These are phyloP conservation scores for Eucalyptus marginata DNA, from an alignment of 345 rosid species.

Conservation along the genomic window DNA sequence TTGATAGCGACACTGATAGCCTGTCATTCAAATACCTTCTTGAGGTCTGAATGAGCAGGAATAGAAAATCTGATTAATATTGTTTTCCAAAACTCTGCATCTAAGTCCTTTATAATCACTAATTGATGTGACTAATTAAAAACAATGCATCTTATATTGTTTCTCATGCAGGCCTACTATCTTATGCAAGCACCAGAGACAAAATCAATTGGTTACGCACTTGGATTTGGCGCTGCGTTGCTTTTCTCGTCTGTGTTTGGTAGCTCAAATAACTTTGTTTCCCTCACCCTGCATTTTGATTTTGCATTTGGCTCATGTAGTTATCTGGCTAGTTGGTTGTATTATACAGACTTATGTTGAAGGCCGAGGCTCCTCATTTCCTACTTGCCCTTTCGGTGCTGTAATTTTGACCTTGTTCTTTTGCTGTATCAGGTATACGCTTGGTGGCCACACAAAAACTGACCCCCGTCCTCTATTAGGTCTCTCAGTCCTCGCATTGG, in stretches of 20 bases:
- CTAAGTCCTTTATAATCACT: not conserved
- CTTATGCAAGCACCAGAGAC: constrained; percentile 66
- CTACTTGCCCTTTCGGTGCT: not conserved
- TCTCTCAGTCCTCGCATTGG: constrained; percentile 42
- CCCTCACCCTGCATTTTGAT: not conserved
- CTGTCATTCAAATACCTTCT: not conserved
- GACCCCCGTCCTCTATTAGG: constrained; percentile 53
- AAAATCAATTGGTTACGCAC: constrained; percentile 54
- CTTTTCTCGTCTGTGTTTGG: constrained; percentile 71
- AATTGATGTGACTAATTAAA: not conserved
- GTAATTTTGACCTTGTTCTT: not conserved
- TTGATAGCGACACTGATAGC: not conserved
- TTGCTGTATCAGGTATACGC: constrained; percentile 45
- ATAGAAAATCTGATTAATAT: not conserved
- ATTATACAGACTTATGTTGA: not conserved
- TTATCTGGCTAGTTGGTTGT: not conserved
- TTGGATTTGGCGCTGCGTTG: constrained; percentile 77
- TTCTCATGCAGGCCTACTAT: constrained; percentile 36
- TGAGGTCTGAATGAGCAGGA: not conserved
- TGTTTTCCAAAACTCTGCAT: not conserved
- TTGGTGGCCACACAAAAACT: constrained; percentile 55
- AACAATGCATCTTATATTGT: not conserved
- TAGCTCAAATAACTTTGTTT: constrained; percentile 1
- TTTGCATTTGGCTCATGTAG: not conserved
- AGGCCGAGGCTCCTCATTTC: not conserved